Evolutionary conservation across 768 basidiomycete genomes (phyloP), one percentile per base, ranked within the genome.

Genomic region (Pholiota molesta): DNA sequence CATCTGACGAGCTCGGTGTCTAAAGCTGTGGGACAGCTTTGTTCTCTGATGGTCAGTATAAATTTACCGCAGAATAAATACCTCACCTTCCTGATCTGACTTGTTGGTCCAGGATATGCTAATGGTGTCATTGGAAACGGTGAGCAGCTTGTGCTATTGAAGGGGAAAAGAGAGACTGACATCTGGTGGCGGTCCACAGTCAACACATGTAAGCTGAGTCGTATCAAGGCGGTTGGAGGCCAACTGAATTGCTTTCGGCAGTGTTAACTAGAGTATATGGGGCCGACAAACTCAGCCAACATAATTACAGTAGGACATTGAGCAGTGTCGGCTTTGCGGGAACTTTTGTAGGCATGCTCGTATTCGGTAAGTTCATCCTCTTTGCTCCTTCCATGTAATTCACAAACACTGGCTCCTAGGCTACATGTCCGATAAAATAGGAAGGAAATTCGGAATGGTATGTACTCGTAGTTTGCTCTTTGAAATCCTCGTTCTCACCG

Each of bases 391-490:
- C 47, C 26, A 2, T 5, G 21, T 1, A 14, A 49, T 49, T 49
- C 7, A 49, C 23, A 5, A 19, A 0, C 23, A 19, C 9, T 26
- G 47, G 47, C 23, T 21, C 47, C 13, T 49, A 81, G 84, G 84
- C 26, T 93, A 86, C 71, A 78, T 95, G 62, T 91, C 91, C 17
- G 95, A 96, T 73, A 93, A 92, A 73, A 67, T 95, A 64, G 94
- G 95, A 13, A 83, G 90, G 53, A 96, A 95, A 69, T 90, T 89
- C 67, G 94, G 94, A 66, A 95, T 95, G 94, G 89, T 90, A 61
- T 55, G 80, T 70, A n/a, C 16, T 51, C 57, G 9, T 28, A 23
- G 11, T 37, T 42, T 10, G 54, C 11, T 39, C 37, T 40, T 51
- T 7, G 35, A 5, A 21, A 26, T 31, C 26, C 16, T 23, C 14